Evolutionary conservation across 441 rosid genomes (phyloP), one percentile per base, ranked within the genome.

Genomic region (Lagerstroemia fauriei): DNA sequence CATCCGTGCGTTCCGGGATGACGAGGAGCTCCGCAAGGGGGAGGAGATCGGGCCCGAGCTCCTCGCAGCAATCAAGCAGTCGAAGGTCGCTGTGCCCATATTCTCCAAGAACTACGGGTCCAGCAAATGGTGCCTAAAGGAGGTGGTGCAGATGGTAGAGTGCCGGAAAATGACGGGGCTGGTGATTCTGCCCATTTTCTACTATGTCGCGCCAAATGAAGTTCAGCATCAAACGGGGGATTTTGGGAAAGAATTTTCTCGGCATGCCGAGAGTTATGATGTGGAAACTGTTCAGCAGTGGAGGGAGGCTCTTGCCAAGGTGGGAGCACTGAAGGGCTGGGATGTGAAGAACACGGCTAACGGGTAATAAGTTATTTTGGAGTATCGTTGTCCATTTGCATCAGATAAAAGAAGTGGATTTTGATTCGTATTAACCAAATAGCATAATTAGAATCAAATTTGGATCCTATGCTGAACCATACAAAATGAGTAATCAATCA

Each of bases 21-120:
- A 63, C 29, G 69, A 63, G 69, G 69, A 63, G 69, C 69, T 63
- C 69, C 69, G 69, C 69, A 63, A 63, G 69, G 69, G 69, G 27
- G 29, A 63, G 69, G 69, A 63, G 69, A 63, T 63, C 9, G 69
- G 69, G 27, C 69, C 69, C 2, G 69, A 63, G 31, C 69, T 63
- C 69, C 69, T 63, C 29, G 69, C 27, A 9, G 69, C 69, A 7
- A 63, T 63, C 69, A 63, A 25, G 29, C 69, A 63, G 69, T 63
- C 69, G 3, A 63, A 63, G 31, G 65, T 59, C 65, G 17, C 59
- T 3, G 59, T 53, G 59, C 59, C 59, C 59, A 53, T 53, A 16
- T 53, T 53, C 59, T 53, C 59, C 65, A 59, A 59, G 65, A 27
- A 59, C 24, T 59, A 59, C 27, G 65, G 27, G 27, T 59, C 65